phyloP scores from a whole-genome alignment of 2,329 filamentous ascomycete genomes.

The Sporothrix pallida region DNA sequence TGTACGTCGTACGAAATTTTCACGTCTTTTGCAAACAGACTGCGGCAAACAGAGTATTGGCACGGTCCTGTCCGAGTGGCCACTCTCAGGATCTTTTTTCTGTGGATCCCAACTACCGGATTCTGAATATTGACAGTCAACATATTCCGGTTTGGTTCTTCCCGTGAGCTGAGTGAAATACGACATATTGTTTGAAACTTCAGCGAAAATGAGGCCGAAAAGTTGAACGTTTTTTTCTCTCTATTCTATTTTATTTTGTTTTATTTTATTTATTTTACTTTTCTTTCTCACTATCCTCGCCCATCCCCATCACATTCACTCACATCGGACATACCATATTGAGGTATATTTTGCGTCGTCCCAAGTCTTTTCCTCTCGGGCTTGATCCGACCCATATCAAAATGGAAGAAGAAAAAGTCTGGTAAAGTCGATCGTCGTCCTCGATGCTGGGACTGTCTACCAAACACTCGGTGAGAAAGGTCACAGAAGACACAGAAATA shows the following conservation, averaged over 20 bases:
- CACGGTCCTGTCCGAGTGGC: neutral
- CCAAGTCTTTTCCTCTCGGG: neutral
- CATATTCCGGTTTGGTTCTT: neutral
- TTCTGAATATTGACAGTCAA: neutral
- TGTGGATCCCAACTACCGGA: slow-evolving; percentile 8
- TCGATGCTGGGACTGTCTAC: neutral
- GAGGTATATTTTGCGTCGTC: slow-evolving; percentile 3
- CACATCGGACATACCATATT: neutral
- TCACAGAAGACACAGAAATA: too few relatives aligned
- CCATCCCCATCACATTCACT: neutral
- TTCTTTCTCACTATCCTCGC: neutral
- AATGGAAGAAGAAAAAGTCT: neutral
- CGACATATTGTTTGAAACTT: neutral
- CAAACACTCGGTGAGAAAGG: too few relatives aligned
- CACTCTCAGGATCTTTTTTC: neutral
- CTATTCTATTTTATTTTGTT: neutral
- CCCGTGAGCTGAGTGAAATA: neutral
- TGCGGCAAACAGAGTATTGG: too few relatives aligned
- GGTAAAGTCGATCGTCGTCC: neutral
- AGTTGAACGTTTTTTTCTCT: too few relatives aligned
- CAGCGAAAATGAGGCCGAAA: neutral
- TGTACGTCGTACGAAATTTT: too few relatives aligned
- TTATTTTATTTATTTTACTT: neutral
- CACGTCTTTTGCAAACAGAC: neutral
- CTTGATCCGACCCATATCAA: too few relatives aligned